phyloP scores from a whole-genome alignment of 345 rosid genomes.

The Linum tenue region DNA sequence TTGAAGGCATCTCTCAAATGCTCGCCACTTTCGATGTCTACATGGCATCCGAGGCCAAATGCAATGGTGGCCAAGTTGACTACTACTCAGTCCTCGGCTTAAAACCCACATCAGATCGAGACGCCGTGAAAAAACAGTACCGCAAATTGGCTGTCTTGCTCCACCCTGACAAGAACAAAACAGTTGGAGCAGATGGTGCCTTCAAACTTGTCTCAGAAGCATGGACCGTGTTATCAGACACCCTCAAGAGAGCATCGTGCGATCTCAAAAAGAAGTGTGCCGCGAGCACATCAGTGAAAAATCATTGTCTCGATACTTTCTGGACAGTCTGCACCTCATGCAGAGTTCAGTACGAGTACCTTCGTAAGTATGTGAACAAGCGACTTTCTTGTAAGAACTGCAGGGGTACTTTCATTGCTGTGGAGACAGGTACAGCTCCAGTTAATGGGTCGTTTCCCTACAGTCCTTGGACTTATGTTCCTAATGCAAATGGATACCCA shows the following conservation, averaged over 20 bases:
- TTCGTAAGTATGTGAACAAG: constrained; percentile 91
- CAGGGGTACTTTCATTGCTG: constrained; percentile 82
- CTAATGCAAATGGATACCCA: constrained; percentile 59
- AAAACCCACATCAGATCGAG: constrained; percentile 79
- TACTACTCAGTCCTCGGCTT: constrained; percentile 81
- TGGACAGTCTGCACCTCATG: constrained; percentile 99
- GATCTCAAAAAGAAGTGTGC: constrained; percentile 41
- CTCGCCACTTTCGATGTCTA: constrained; percentile 90
- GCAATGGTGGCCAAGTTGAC: constrained; percentile 52
- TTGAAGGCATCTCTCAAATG: constrained; percentile 91
- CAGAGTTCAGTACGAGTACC: constrained; percentile 95
- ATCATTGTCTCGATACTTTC: constrained; percentile 75
- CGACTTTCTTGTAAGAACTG: constrained; percentile 98
- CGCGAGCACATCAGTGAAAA: constrained; percentile 33
- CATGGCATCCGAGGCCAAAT: constrained; percentile 58
- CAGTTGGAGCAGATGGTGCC: constrained; percentile 94
- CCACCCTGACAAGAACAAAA: constrained; percentile 91
- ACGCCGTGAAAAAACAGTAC: constrained; percentile 83
- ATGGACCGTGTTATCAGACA: constrained; percentile 70
- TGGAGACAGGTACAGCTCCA: constrained; percentile 80
- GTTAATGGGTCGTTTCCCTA: constrained; percentile 70
- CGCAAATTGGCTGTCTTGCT: constrained; percentile 86
- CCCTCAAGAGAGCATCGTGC: constrained; percentile 52
- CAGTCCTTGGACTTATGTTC: constrained; percentile 40
- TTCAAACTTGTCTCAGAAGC: constrained; percentile 93